A percentile compares a stretch with the other conserved stretches of the same genome.
phyloP scores from a whole-genome alignment of 2,329 filamentous ascomycete genomes.

The Claviceps digitariae region DNA sequence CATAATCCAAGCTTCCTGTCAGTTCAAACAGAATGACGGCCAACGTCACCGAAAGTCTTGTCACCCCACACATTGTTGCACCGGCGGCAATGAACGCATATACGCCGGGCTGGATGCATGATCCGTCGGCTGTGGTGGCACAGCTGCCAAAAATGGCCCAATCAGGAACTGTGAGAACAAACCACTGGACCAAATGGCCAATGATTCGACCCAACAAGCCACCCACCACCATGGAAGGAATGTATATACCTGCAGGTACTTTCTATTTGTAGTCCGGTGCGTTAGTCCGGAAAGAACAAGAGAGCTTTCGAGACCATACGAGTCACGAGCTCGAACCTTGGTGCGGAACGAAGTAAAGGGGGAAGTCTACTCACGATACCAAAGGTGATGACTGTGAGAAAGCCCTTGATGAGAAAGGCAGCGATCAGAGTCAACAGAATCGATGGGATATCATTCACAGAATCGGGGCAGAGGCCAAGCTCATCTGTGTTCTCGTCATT shows the following conservation, averaged over 20 bases:
- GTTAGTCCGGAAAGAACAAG: not conserved
- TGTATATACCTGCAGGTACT: constrained; percentile 91
- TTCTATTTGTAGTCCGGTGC: constrained; percentile 38
- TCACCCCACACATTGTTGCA: constrained; percentile 96
- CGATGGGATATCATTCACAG: constrained; percentile 60
- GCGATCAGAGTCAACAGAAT: constrained; percentile 58
- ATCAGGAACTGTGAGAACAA: constrained; percentile 59
- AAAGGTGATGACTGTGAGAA: constrained; percentile 82
- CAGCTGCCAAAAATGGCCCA: constrained; percentile 66
- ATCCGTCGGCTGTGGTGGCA: constrained; percentile 53
- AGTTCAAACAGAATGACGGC: constrained; percentile 94
- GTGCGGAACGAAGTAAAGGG: too few species aligned
- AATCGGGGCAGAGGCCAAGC: constrained; percentile 65
- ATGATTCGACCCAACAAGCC: constrained; percentile 81
- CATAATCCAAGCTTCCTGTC: constrained; percentile 88
- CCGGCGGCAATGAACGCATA: constrained; percentile 92
- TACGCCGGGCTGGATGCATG: constrained; percentile 90
- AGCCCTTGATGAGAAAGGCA: constrained; percentile 80
- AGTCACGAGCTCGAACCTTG: too few species aligned
- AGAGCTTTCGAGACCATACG: too few species aligned
- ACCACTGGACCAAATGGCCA: constrained; percentile 72
- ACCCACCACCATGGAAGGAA: constrained; percentile 96
- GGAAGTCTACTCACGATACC: constrained; percentile 52
- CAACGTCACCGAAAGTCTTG: constrained; percentile 79
- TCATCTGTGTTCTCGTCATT: constrained; percentile 47